Percentiles rank a stretch among this genome's conserved stretches.
phyloP scores from a whole-genome alignment of 2,329 filamentous ascomycete species.

The Xylaria sp. region DNA sequence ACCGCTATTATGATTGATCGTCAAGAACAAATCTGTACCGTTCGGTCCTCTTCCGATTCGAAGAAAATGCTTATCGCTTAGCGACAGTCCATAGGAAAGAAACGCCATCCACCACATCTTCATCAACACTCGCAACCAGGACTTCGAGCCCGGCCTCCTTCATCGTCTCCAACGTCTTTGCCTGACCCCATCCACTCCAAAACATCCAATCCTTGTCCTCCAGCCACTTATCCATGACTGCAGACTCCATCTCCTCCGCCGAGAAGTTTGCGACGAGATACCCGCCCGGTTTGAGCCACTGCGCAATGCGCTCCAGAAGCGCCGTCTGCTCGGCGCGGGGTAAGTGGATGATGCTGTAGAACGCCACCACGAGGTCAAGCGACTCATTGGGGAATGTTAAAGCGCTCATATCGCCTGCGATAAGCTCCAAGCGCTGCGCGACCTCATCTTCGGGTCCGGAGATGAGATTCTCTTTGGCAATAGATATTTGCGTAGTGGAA shows the following conservation, averaged over 20 bases:
- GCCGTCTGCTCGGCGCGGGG: constrained; percentile 55
- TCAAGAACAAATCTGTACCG: too few relatives aligned
- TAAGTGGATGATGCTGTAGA: constrained; percentile 63
- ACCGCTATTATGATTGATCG: too few relatives aligned
- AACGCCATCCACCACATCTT: constrained; percentile 43
- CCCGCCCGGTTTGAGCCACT: constrained; percentile 59
- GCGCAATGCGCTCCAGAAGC: constrained; percentile 50
- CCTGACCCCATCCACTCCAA: constrained; percentile 49
- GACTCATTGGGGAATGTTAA: constrained; percentile 41
- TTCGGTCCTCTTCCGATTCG: too few relatives aligned
- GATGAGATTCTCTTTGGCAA: constrained; percentile 39
- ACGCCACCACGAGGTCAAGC: constrained; percentile 56
- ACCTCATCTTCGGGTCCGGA: background rate
- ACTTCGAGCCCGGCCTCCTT: constrained; percentile 44
- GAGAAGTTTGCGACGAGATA: constrained; percentile 55
- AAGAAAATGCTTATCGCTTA: constrained; percentile 22
- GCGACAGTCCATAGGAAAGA: constrained; percentile 51
- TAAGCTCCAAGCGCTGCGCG: constrained; percentile 35
- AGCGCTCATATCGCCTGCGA: constrained; percentile 48
- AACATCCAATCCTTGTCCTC: constrained; percentile 50
- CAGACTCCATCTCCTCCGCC: constrained; percentile 36
- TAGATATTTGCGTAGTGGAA: constrained; percentile 46
- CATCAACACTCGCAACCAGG: constrained; percentile 39
- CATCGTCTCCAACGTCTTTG: constrained; percentile 42
- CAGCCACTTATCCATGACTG: constrained; percentile 46